phyloP scores from a whole-genome alignment of 2,329 filamentous ascomycete genomes.

The Neoarthrinium moseri region DNA sequence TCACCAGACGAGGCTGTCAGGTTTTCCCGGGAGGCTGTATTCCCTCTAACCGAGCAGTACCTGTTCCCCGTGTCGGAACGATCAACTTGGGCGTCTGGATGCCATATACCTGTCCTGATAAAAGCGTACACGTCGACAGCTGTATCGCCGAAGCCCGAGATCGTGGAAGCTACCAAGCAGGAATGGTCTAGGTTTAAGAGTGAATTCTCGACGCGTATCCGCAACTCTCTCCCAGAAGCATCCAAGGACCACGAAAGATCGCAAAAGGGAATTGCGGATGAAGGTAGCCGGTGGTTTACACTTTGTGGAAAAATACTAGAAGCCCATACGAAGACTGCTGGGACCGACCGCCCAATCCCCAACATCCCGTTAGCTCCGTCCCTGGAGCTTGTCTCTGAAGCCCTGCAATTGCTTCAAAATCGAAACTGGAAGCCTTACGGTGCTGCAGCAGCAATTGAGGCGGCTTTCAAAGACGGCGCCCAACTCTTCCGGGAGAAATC shows the following conservation, averaged over 20 bases:
- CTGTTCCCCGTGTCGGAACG: slow-evolving; percentile 44
- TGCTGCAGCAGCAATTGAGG: slow-evolving; percentile 45
- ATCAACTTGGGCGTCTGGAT: slow-evolving; percentile 31
- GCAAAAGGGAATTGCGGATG: slow-evolving; percentile 65
- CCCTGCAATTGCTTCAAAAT: slow-evolving; percentile 42
- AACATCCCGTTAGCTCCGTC: slow-evolving; percentile 27
- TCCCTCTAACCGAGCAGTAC: slow-evolving; percentile 55
- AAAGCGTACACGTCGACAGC: slow-evolving; percentile 46
- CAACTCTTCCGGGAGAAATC: slow-evolving; percentile 35
- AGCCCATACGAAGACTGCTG: slow-evolving; percentile 25
- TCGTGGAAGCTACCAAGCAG: slow-evolving; percentile 48
- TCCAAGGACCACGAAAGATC: slow-evolving; percentile 74
- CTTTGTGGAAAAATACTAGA: slow-evolving; percentile 48
- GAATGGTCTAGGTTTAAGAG: slow-evolving; percentile 65
- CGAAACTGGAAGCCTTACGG: slow-evolving; percentile 59
- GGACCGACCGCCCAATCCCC: slow-evolving; percentile 22
- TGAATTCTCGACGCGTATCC: slow-evolving; percentile 64
- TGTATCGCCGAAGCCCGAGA: slow-evolving; percentile 35
- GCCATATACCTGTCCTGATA: slow-evolving; percentile 37
- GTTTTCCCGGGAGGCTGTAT: slow-evolving; percentile 49
- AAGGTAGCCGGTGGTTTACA: slow-evolving; percentile 67
- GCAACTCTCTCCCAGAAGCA: slow-evolving; percentile 76
- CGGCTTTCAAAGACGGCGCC: slow-evolving; percentile 38
- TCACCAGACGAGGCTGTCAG: slow-evolving; percentile 41
- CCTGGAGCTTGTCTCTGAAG: slow-evolving; percentile 31